These are phyloP conservation scores for Botrytis squamosa DNA, from an alignment of 2,329 filamentous ascomycete genomes.

Conservation along the genomic window DNA sequence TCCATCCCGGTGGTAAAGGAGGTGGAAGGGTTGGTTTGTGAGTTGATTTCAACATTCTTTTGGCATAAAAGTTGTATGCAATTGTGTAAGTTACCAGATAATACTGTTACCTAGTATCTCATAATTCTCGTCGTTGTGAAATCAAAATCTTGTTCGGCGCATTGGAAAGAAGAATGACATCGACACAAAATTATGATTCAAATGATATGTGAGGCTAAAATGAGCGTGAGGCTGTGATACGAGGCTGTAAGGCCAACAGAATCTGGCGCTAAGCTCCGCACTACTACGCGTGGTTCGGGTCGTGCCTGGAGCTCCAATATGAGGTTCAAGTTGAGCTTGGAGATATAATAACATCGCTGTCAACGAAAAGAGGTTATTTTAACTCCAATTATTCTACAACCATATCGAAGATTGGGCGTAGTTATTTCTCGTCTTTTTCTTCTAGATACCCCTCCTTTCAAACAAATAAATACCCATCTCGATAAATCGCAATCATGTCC, in stretches of 20 bases:
- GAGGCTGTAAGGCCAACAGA: constrained; percentile 18
- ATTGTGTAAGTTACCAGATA: background rate
- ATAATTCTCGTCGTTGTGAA: background rate
- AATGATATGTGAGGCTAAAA: background rate
- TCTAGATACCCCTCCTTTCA: background rate
- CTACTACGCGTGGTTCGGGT: constrained; percentile 27
- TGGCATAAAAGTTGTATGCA: constrained; percentile 16
- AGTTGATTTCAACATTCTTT: constrained; percentile 72
- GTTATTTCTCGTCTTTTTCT: constrained; percentile 4
- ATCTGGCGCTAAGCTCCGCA: constrained; percentile 21
- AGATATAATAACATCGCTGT: constrained; percentile 21
- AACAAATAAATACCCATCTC: constrained; percentile 4
- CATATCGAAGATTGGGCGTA: constrained; percentile 7
- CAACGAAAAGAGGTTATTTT: constrained; percentile 18
- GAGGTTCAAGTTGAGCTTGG: constrained; percentile 23
- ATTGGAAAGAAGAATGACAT: background rate
- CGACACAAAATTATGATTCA: constrained; percentile 12
- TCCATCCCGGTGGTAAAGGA: constrained; percentile 78
- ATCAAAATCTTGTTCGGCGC: background rate
- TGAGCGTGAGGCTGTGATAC: background rate
- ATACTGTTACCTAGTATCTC: background rate
- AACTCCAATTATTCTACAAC: constrained; percentile 4
- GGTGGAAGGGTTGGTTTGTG: constrained; percentile 57
- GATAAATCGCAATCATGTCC: constrained; percentile 62
- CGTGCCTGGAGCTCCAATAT: constrained; percentile 36